phyloP scores from a whole-genome alignment of 2,329 filamentous ascomycete genomes.

The Dactylellina haptotyla region DNA sequence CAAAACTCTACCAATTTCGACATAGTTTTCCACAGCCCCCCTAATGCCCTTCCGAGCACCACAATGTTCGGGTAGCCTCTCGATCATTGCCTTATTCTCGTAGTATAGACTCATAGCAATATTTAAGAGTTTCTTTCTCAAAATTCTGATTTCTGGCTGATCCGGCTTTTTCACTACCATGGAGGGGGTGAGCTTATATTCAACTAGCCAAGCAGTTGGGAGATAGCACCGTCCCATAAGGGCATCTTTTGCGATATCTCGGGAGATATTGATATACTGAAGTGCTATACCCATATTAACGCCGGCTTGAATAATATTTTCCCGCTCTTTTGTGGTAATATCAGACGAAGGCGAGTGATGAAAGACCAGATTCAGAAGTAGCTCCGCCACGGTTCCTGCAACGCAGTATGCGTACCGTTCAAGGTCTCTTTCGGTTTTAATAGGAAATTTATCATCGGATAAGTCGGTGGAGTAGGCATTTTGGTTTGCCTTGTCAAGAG shows the following conservation, averaged over 20 bases:
- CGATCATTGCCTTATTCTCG: constrained; percentile 68
- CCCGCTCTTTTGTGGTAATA: constrained; percentile 59
- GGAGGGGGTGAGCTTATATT: constrained; percentile 67
- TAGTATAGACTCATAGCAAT: constrained; percentile 72
- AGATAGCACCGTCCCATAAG: constrained; percentile 74
- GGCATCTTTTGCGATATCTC: constrained; percentile 76
- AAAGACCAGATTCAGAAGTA: constrained; percentile 75
- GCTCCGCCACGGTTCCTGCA: constrained; percentile 76
- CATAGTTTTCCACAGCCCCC: constrained; percentile 78
- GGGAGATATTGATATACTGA: constrained; percentile 81
- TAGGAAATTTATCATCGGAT: constrained; percentile 64
- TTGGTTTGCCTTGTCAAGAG: constrained; percentile 53
- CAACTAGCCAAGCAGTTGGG: constrained; percentile 72
- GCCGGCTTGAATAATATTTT: constrained; percentile 68
- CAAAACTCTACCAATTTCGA: constrained; percentile 77
- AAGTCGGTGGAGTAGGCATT: background rate
- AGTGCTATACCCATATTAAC: constrained; percentile 76
- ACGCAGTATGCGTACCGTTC: constrained; percentile 74
- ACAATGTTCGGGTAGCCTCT: constrained; percentile 68
- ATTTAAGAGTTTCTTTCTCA: constrained; percentile 69
- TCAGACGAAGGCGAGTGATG: constrained; percentile 63
- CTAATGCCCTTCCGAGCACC: constrained; percentile 71
- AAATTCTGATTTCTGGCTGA: constrained; percentile 62
- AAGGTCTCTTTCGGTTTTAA: constrained; percentile 69
- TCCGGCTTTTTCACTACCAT: constrained; percentile 68